Evolutionary conservation across 192 early-diverging fungal genomes (phyloP), one percentile per base, ranked within the genome.

Genomic region (Coemansia sp.): DNA sequence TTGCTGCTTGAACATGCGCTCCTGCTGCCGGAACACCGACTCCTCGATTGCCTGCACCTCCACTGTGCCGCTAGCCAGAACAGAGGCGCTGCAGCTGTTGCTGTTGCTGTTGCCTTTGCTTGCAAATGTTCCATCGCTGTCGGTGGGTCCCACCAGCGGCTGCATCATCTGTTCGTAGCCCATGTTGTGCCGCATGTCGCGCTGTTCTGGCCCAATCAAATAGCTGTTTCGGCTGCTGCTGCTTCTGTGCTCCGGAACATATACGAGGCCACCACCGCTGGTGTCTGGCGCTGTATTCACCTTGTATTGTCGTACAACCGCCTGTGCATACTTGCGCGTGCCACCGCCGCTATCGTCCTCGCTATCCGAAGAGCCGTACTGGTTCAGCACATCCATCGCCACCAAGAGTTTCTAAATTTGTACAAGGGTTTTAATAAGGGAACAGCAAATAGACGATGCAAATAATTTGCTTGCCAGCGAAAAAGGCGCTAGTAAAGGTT

Each of bases 1-100:
- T 62, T 82, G 87, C 7, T 88, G 87, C 34, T 87, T 72, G 64
- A 89, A 96, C 8, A 92, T 91, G 45, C 94, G 87, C 62, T 94
- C 87, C 78, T 97, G 89, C 34, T 86, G 84, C 27, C 89, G 82
- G 54, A 98, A 98, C 61, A 55, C 25, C 14, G 20, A 15, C 45
- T 78, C 75, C 22, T 65, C 62, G 4, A 78, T 63, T 6, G 59
- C 75, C 27, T 78, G 75, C 22, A n/a, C 17, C 30, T 72, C 75
- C 19, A 68, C 74, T 0, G 38, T 61, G 0, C 74, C 74, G 34
- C 65, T 61, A 0, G 48, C 30, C 23, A 55, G 22, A 34, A 9
- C 4, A 34, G 9, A 34, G 33, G 33, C 4, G 1, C 5, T 17
- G 41, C 4, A 1, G 41, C 13, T 55, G 48, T 37, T 28, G 56